A percentile compares a stretch with the other conserved stretches of the same genome.
Conservation (phyloP, 257 asterid species). For the Solanum paucissectum region DNA sequence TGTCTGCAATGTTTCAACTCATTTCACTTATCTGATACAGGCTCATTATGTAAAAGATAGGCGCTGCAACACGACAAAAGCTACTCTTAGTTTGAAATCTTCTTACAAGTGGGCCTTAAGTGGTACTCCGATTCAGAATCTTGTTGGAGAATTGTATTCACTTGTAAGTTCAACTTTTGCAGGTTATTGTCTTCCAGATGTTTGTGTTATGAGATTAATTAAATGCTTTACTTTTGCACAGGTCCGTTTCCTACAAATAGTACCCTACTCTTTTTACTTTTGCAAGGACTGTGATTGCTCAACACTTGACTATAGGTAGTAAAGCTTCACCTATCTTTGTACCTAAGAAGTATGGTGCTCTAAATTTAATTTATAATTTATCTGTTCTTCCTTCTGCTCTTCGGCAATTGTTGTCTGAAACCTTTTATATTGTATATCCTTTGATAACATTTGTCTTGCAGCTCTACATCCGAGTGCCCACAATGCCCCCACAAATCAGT, state of each 20-base stretch:
- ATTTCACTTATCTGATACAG: slow-evolving; percentile 20
- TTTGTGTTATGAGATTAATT: background rate
- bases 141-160: slow-evolving; percentile 95
- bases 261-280: slow-evolving; percentile 78
- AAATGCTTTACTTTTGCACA: slow-evolving; percentile 21
- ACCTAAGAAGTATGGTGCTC: background rate
- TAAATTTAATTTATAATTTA: background rate
- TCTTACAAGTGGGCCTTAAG: slow-evolving; percentile 88
- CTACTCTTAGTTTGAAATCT: slow-evolving; percentile 68
- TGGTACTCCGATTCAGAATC: slow-evolving; percentile 98
- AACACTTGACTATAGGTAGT: slow-evolving; percentile 69
- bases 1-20: background rate
- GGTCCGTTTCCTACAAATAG: slow-evolving; percentile 86
- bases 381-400: background rate
- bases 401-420: background rate
- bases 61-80: slow-evolving; percentile 72
- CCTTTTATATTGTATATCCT: background rate
- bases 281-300: slow-evolving; percentile 96
- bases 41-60: slow-evolving; percentile 91
- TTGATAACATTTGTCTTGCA: slow-evolving; percentile 17
- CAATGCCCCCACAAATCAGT: slow-evolving; percentile 67
- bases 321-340: background rate
- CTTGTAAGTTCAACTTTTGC: slow-evolving; percentile 48
- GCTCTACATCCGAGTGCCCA: slow-evolving; percentile 54
- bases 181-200: background rate